Percentiles rank a stretch among this genome's conserved stretches.
Evolutionary conservation across 1,139 yeast genomes (phyloP).

Genomic region (Hansenula sp.): DNA sequence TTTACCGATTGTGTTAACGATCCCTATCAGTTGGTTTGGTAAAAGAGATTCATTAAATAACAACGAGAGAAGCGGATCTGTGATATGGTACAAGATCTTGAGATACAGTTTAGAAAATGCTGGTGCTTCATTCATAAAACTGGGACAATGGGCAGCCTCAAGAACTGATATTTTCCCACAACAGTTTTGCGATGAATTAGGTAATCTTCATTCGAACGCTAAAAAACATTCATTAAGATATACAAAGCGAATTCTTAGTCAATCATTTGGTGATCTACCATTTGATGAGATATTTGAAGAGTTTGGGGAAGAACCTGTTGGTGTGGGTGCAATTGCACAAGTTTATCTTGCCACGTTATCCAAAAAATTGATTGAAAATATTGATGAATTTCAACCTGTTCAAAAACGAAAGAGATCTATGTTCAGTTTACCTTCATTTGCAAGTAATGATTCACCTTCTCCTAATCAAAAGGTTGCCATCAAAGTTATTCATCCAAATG

Average conservation of each 20-base stretch:
- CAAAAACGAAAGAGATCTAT: conserved; percentile 6
- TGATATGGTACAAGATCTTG: conserved; percentile 66
- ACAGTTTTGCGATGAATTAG: conserved; percentile 74
- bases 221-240: conserved; percentile 62
- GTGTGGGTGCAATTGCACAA: conserved; percentile 98
- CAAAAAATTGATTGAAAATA: conserved; percentile 36
- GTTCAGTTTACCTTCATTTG: conserved; percentile 4
- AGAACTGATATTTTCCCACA: conserved; percentile 89
- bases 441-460: conserved; percentile 6
- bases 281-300: conserved; percentile 82
- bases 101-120: conserved; percentile 75
- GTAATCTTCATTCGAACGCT: conserved; percentile 79
- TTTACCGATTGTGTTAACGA: conserved; percentile 59
- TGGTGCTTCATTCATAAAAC: conserved; percentile 91
- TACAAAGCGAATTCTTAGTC: conserved; percentile 55
- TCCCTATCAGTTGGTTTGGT: conserved; percentile 69
- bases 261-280: conserved; percentile 54
- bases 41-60: conserved; percentile 31
- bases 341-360: conserved; percentile 77
- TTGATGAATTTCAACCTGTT: conserved; percentile 22
- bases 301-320: conserved; percentile 72
- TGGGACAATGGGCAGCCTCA: conserved; percentile 99
- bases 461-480: conserved; percentile 72
- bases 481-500: conserved; percentile 88
- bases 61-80: conserved; percentile 53